A percentile compares a stretch with the other conserved stretches of the same genome.
These are phyloP conservation scores for Tirmania nivea DNA, from an alignment of 495 filamentous ascomycete genomes.

Conservation along the genomic window DNA sequence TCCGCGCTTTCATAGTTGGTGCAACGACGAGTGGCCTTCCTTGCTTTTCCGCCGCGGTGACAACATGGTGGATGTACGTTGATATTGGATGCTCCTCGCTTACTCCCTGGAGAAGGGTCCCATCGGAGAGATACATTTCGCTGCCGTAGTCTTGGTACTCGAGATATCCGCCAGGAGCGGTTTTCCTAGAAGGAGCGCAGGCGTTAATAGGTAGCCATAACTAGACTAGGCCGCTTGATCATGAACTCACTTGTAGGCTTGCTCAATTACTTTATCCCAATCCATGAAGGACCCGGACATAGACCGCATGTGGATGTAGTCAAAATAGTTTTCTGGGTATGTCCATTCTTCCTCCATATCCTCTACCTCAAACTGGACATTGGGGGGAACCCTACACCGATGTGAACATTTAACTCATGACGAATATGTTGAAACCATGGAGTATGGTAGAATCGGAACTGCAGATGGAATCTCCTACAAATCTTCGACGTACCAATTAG, in stretches of 20 bases:
- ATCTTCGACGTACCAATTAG: slow-evolving; percentile 21
- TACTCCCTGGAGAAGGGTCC: not conserved
- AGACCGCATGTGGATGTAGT: slow-evolving; percentile 37
- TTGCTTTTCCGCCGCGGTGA: too few relatives aligned
- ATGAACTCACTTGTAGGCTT: not conserved
- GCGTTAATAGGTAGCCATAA: too few relatives aligned
- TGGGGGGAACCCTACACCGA: slow-evolving; percentile 28
- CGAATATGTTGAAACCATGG: too few relatives aligned
- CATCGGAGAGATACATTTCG: not conserved
- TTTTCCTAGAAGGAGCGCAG: slow-evolving; percentile 21
- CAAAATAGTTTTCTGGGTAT: slow-evolving; percentile 31
- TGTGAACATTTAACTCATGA: too few relatives aligned
- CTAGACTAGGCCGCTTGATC: too few relatives aligned
- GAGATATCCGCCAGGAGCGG: slow-evolving; percentile 44
- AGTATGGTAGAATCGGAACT: too few relatives aligned
- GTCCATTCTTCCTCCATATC: slow-evolving; percentile 40
- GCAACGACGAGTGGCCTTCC: not conserved
- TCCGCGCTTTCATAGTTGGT: not conserved
- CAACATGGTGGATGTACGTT: not conserved
- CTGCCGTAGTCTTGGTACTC: slow-evolving; percentile 30
- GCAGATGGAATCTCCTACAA: too few relatives aligned
- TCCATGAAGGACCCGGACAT: slow-evolving; percentile 35
- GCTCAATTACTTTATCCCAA: slow-evolving; percentile 28
- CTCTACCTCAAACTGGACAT: slow-evolving; percentile 40
- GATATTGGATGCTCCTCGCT: not conserved